Evolutionary conservation across 495 filamentous ascomycete species (phyloP).

Genomic region (Endocarpon pusillum): DNA sequence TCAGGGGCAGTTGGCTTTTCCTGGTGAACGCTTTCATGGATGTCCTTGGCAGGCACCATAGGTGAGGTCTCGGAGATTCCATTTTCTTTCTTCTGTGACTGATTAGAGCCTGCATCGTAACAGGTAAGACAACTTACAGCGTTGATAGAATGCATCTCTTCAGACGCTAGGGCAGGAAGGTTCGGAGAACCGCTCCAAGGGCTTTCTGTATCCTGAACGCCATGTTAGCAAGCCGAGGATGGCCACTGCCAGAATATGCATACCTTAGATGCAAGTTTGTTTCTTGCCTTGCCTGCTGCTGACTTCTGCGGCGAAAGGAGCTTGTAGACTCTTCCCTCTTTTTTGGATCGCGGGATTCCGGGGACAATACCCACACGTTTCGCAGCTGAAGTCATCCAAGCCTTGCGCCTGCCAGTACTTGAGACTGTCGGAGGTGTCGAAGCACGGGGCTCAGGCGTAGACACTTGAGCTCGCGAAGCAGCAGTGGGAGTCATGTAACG

Average conservation of each 20-base stretch:
- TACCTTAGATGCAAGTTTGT: not conserved
- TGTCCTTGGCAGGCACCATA: too few species aligned
- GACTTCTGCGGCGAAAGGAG: not conserved
- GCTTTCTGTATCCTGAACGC: not conserved
- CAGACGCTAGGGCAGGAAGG: not conserved
- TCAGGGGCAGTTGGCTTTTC: conserved; percentile 1
- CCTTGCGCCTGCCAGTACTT: not conserved
- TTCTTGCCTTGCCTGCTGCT: not conserved
- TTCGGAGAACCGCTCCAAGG: not conserved
- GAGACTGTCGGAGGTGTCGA: not conserved
- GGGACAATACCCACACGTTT: too few species aligned
- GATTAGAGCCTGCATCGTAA: conserved; percentile 1
- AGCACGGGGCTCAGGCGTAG: not conserved
- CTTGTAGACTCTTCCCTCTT: not conserved
- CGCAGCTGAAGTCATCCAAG: not conserved
- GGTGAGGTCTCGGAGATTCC: conserved; percentile 1
- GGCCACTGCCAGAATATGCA: not conserved
- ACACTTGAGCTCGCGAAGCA: not conserved
- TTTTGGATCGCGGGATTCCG: not conserved
- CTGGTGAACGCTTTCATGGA: too few species aligned
- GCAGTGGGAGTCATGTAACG: not conserved
- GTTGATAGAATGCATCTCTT: not conserved
- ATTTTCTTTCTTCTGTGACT: not conserved
- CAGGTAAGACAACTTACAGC: not conserved
- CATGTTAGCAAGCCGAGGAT: not conserved